phyloP scores from a whole-genome alignment of 331 rosid genomes.

The Pyracantha coccinea region DNA sequence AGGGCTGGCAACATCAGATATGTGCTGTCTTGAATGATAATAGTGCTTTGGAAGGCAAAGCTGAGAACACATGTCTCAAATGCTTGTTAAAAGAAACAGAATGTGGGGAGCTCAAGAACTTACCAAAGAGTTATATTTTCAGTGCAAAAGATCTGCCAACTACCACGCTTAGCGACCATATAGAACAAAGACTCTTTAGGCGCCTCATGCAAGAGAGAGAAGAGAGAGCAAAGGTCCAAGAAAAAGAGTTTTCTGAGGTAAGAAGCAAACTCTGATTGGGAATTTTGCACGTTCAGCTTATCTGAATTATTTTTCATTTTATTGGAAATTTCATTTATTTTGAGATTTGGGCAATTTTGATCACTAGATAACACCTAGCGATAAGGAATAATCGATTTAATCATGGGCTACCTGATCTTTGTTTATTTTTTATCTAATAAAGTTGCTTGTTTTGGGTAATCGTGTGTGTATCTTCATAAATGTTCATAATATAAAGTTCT shows the following conservation, averaged over 20 bases:
- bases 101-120: constrained; percentile 24
- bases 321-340: background rate
- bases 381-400: background rate
- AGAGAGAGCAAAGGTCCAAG: constrained; percentile 22
- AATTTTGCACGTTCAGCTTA: background rate
- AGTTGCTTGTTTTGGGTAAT: background rate
- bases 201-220: constrained; percentile 41
- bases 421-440: background rate
- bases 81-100: constrained; percentile 38
- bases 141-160: constrained; percentile 49
- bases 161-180: constrained; percentile 53
- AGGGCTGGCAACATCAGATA: constrained; percentile 64
- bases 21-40: constrained; percentile 48
- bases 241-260: constrained; percentile 42
- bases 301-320: background rate
- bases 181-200: constrained; percentile 44
- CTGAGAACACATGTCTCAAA: constrained; percentile 36
- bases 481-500: background rate
- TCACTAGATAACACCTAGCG: background rate
- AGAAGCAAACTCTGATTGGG: background rate
- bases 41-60: constrained; percentile 25
- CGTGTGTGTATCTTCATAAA: background rate
- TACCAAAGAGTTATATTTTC: constrained; percentile 15
- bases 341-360: background rate
- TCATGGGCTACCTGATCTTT: background rate